phyloP scores from a whole-genome alignment of 2,329 filamentous ascomycete species.

The Lecanicillium sp. region DNA sequence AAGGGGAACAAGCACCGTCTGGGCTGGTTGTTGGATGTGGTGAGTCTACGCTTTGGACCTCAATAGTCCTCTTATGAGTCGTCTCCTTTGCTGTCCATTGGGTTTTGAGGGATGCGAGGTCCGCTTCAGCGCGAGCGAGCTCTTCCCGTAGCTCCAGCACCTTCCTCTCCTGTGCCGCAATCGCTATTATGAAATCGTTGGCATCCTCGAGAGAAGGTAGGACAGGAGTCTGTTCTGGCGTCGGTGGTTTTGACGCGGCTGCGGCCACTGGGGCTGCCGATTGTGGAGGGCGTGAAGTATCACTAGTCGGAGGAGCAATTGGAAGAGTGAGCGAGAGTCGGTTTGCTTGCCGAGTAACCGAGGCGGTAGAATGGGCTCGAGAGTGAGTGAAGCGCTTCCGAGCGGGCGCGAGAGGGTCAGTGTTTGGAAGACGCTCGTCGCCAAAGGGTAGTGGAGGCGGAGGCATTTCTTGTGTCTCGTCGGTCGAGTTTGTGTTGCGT shows the following conservation, averaged over 20 bases:
- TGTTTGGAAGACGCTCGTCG: constrained; percentile 18
- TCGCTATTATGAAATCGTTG: constrained; percentile 71
- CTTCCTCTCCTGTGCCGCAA: constrained; percentile 83
- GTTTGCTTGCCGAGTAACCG: constrained; percentile 45
- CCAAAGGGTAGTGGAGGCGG: constrained; percentile 29
- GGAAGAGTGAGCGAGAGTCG: constrained; percentile 53
- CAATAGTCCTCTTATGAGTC: constrained; percentile 63
- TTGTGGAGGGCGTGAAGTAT: constrained; percentile 42
- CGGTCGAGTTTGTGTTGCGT: neutral
- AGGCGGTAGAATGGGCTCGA: constrained; percentile 43
- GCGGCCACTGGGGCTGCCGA: constrained; percentile 20
- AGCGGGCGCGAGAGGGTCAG: constrained; percentile 25
- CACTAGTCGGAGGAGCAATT: constrained; percentile 46
- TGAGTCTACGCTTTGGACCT: constrained; percentile 48
- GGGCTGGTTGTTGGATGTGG: constrained; percentile 13
- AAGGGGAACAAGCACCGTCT: constrained; percentile 22
- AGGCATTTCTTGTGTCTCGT: constrained; percentile 17
- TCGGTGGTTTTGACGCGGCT: constrained; percentile 36
- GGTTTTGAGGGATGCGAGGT: constrained; percentile 69
- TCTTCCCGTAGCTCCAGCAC: constrained; percentile 91
- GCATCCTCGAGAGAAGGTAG: constrained; percentile 43
- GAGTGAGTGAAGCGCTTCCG: constrained; percentile 3
- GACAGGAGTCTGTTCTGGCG: constrained; percentile 37
- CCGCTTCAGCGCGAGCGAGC: constrained; percentile 69
- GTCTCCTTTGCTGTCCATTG: constrained; percentile 75